A percentile compares a stretch with the other conserved stretches of the same genome.
phyloP scores from a whole-genome alignment of 129 eudicot genomes.

The Helichrysum umbraculigerum region DNA sequence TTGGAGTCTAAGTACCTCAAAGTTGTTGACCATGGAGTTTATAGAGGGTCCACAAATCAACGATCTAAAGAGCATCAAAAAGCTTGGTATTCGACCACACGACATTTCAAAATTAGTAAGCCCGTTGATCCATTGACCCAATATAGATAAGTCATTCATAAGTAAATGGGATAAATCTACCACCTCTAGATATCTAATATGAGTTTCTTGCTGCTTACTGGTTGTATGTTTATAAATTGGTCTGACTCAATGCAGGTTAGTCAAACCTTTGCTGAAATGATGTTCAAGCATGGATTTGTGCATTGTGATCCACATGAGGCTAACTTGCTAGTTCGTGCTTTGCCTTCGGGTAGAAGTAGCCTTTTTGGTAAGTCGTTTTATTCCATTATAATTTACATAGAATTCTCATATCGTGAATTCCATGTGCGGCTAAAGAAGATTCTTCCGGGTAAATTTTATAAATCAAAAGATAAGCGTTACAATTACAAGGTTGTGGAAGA shows the following conservation, averaged over 20 bases:
- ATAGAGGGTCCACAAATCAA: conserved; percentile 85
- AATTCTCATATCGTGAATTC: not conserved
- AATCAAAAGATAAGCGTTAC: too few relatives aligned
- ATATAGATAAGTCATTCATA: not conserved
- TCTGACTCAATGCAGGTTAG: conserved; percentile 59
- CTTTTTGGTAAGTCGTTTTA: conserved; percentile 54
- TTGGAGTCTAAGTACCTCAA: conserved; percentile 86
- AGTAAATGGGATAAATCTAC: not conserved
- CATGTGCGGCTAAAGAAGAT: not conserved
- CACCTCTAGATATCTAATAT: not conserved
- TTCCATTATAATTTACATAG: not conserved
- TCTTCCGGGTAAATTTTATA: too few relatives aligned
- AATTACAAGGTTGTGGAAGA: too few relatives aligned
- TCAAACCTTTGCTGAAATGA: conserved; percentile 96
- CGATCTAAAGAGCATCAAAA: conserved; percentile 60
- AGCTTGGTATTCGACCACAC: conserved; percentile 65
- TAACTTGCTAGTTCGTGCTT: conserved; percentile 83
- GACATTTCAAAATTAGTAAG: conserved; percentile 84
- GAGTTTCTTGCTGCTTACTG: conserved; percentile 12
- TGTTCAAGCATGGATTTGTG: conserved; percentile 96
- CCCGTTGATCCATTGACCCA: not conserved
- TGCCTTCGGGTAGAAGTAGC: conserved; percentile 59
- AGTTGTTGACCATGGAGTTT: conserved; percentile 88
- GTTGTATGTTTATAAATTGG: conserved; percentile 10
- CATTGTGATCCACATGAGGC: conserved; percentile 99